phyloP scores from a whole-genome alignment of 345 rosid genomes.

The Pistacia integerrima region DNA sequence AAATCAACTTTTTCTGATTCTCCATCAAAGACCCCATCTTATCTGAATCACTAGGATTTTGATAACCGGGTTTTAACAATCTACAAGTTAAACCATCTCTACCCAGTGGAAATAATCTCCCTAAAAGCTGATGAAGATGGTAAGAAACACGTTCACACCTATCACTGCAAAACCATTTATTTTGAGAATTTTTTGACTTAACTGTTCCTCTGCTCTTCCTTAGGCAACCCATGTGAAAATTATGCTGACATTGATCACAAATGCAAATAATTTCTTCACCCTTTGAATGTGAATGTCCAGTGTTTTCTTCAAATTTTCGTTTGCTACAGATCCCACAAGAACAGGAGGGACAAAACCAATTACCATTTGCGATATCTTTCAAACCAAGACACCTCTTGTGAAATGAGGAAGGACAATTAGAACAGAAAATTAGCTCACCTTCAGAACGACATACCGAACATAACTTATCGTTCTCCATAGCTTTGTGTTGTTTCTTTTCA shows the following conservation, averaged over 20 bases:
- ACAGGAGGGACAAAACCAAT: conserved; percentile 86
- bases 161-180: conserved; percentile 63
- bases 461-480: too few species aligned
- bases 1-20: conserved; percentile 42
- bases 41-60: not conserved
- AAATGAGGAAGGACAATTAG: conserved; percentile 52
- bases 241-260: conserved; percentile 66
- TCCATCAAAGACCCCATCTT: not conserved
- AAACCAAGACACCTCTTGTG: conserved; percentile 51
- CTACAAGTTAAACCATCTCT: conserved; percentile 57
- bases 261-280: conserved; percentile 16
- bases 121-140: conserved; percentile 47
- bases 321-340: conserved; percentile 60
- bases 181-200: not conserved
- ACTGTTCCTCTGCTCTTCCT: conserved; percentile 3
- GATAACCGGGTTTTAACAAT: conserved; percentile 30
- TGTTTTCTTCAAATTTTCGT: conserved; percentile 24
- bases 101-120: conserved; percentile 46
- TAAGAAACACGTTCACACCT: conserved; percentile 44
- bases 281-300: not conserved
- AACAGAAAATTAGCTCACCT: conserved; percentile 60
- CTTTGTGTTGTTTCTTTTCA: too few species aligned
- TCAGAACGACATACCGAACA: conserved; percentile 34
- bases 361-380: conserved; percentile 49
- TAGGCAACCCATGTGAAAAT: conserved; percentile 52